Percentiles rank a stretch among this genome's conserved stretches.
phyloP scores from a whole-genome alignment of 345 rosid genomes.

The Ailanthus altissimus region DNA sequence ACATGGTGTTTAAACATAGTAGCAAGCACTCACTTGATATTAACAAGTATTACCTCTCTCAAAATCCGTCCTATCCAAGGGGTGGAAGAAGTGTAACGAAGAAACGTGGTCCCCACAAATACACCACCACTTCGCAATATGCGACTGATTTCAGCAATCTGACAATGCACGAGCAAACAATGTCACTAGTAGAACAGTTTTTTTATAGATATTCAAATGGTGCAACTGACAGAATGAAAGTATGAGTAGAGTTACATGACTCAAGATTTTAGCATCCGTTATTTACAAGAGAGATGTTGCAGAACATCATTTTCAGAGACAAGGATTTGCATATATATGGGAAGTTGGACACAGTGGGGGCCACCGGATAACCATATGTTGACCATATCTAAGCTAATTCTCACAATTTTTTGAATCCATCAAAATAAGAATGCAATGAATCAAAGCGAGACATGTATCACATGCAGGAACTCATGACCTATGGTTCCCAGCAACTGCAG shows the following conservation, averaged over 20 bases:
- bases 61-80: slow-evolving; percentile 52
- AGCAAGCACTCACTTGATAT: not conserved
- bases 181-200: not conserved
- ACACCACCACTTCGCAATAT: slow-evolving; percentile 80
- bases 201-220: not conserved
- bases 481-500: not conserved
- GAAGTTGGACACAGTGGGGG: not conserved
- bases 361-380: not conserved
- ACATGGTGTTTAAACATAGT: not conserved
- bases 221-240: not conserved
- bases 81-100: slow-evolving; percentile 61
- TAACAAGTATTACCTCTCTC: slow-evolving; percentile 52
- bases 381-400: slow-evolving; percentile 3
- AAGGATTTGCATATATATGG: not conserved
- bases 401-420: not conserved
- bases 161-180: slow-evolving; percentile 19
- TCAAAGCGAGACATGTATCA: slow-evolving; percentile 5
- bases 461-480: not conserved
- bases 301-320: not conserved
- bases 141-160: slow-evolving; percentile 93
- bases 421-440: not conserved
- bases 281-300: not conserved
- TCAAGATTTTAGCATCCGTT: not conserved
- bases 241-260: not conserved
- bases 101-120: slow-evolving; percentile 89